phyloP scores from a whole-genome alignment of 2,329 filamentous ascomycete species.

The Talaromyces rugulosus region DNA sequence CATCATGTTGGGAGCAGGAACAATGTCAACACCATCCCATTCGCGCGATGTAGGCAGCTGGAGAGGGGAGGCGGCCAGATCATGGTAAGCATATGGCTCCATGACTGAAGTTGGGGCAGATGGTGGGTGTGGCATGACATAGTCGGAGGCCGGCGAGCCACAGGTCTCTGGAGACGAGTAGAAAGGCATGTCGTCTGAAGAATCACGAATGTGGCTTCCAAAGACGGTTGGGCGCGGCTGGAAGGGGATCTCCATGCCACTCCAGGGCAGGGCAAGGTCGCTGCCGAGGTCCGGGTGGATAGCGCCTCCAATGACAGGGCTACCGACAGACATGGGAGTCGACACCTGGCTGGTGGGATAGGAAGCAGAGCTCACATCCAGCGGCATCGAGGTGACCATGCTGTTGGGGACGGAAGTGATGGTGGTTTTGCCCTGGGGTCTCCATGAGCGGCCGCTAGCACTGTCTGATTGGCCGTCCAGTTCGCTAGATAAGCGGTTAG shows the following conservation, averaged over 20 bases:
- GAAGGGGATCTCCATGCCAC: slow-evolving; percentile 30
- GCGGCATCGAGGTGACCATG: slow-evolving; percentile 20
- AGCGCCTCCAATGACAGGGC: slow-evolving; percentile 28
- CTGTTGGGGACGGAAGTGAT: slow-evolving; percentile 19
- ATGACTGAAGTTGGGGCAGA: slow-evolving; percentile 31
- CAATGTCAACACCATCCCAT: slow-evolving; percentile 30
- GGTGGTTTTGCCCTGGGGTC: slow-evolving; percentile 18
- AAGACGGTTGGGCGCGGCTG: slow-evolving; percentile 26
- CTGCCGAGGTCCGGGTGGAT: slow-evolving; percentile 25
- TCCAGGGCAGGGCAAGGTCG: slow-evolving; percentile 33
- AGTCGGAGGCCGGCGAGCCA: slow-evolving; percentile 39
- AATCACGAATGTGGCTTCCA: slow-evolving; percentile 32
- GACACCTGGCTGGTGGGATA: slow-evolving; percentile 25
- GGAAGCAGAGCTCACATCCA: slow-evolving; percentile 19
- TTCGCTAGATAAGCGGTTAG: slow-evolving; percentile 23
- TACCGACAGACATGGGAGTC: slow-evolving; percentile 34
- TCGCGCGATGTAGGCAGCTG: slow-evolving; percentile 26
- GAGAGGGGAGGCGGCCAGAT: slow-evolving; percentile 31
- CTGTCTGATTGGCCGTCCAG: slow-evolving; percentile 32
- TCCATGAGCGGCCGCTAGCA: slow-evolving; percentile 21
- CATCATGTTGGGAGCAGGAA: slow-evolving; percentile 27
- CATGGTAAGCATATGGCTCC: slow-evolving; percentile 30
- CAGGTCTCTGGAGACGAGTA: slow-evolving; percentile 43
- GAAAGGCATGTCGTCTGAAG: slow-evolving; percentile 37
- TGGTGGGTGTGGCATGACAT: slow-evolving; percentile 21